Conservation (phyloP, 2,329 filamentous ascomycete species). For the Claviceps paspali region DNA sequence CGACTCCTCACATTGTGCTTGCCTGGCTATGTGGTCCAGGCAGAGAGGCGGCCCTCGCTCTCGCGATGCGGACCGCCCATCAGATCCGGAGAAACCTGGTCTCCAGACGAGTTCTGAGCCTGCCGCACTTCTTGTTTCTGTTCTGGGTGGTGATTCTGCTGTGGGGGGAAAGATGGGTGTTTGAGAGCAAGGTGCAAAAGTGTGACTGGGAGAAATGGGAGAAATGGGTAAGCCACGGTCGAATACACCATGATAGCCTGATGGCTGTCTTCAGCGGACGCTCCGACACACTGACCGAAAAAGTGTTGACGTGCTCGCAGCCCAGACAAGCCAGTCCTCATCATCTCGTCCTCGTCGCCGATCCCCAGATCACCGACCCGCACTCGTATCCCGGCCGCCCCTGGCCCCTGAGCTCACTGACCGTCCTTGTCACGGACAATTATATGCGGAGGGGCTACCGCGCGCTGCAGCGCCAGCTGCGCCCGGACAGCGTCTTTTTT, state of each 20-base stretch:
- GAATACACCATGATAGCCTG: no score
- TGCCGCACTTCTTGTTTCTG: conserved; percentile 51
- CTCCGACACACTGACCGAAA: no score
- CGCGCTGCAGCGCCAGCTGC: conserved; percentile 58
- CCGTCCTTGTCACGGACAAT: conserved; percentile 59
- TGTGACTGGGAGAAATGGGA: conserved; percentile 88
- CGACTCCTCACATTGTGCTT: neutral
- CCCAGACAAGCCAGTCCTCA: conserved; percentile 66
- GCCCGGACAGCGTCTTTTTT: conserved; percentile 82
- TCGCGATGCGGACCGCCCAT: conserved; percentile 15
- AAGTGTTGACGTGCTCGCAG: conserved; percentile 28
- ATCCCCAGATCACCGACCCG: conserved; percentile 83
- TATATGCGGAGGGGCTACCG: conserved; percentile 75
- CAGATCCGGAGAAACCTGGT: conserved; percentile 28
- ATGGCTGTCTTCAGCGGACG: no score
- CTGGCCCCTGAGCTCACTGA: conserved; percentile 40
- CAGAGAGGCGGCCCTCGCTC: conserved; percentile 18
- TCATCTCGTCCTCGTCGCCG: conserved; percentile 69
- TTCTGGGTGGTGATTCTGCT: conserved; percentile 67
- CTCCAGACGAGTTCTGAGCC: conserved; percentile 37
- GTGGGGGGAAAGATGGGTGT: conserved; percentile 74
- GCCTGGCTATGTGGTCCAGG: conserved; percentile 28
- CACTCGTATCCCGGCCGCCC: conserved; percentile 83
- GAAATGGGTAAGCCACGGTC: conserved; percentile 57
- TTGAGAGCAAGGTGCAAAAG: conserved; percentile 49